phyloP scores from a whole-genome alignment of 176 grass and related monocot genomes.

The Ensete glaucum region DNA sequence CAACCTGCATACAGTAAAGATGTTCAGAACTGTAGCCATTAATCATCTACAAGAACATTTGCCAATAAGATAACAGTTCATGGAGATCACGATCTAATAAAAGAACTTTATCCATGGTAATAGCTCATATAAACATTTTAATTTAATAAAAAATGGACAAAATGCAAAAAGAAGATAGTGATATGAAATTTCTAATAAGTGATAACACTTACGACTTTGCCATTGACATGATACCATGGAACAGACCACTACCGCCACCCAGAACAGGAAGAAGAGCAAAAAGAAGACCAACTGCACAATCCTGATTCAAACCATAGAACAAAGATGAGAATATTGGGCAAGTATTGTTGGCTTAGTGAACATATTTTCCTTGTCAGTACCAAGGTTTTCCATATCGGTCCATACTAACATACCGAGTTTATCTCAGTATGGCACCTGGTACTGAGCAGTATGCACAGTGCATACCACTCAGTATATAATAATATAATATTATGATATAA shows the following conservation, averaged over 20 bases:
- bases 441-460: too few relatives aligned
- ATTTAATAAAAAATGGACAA: not conserved
- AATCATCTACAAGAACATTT: slow-evolving; percentile 1
- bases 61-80: not conserved
- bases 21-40: slow-evolving; percentile 13
- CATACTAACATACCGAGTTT: too few relatives aligned
- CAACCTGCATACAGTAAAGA: slow-evolving; percentile 60
- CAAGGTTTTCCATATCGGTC: too few relatives aligned
- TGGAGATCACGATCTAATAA: not conserved
- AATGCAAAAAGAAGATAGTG: not conserved
- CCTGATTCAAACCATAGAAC: slow-evolving; percentile 40
- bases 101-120: too few relatives aligned
- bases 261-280: slow-evolving; percentile 97
- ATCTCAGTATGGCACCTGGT: too few relatives aligned
- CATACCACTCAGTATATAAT: too few relatives aligned
- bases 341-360: slow-evolving; percentile 4
- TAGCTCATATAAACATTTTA: not conserved
- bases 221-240: slow-evolving; percentile 93
- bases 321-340: not conserved
- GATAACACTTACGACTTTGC: slow-evolving; percentile 58
- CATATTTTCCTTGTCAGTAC: not conserved
- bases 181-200: slow-evolving; percentile 1
- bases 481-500: too few relatives aligned
- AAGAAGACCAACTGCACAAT: slow-evolving; percentile 92
- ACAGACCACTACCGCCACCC: slow-evolving; percentile 71